Percentiles rank a stretch among this genome's conserved stretches.
These are phyloP conservation scores for Fusarium decemcellulare DNA, from an alignment of 2,329 filamentous ascomycete species.

Conservation along the genomic window DNA sequence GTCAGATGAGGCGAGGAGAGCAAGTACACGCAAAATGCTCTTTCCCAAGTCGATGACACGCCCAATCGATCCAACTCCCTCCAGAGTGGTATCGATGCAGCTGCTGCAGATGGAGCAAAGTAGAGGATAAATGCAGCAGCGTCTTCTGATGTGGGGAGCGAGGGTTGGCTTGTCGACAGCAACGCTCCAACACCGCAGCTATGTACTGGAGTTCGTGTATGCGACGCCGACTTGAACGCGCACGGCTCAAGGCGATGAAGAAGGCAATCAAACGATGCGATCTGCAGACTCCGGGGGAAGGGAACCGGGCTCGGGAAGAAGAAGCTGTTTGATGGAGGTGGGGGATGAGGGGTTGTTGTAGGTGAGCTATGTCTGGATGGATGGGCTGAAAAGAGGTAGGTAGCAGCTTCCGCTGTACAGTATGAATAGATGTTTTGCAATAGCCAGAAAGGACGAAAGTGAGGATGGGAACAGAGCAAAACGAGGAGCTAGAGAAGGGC, in stretches of 20 bases:
- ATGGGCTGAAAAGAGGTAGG: conserved; percentile 14
- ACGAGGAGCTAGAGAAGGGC: conserved; percentile 24
- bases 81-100: conserved; percentile 10
- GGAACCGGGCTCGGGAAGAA: conserved; percentile 41
- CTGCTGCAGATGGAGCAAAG: conserved; percentile 8
- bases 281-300: conserved; percentile 42
- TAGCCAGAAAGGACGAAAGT: conserved; percentile 16
- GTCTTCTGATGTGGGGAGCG: conserved; percentile 3
- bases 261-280: conserved; percentile 31
- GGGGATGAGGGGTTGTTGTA: conserved; percentile 38
- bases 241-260: conserved; percentile 11
- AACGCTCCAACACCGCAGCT: conserved; percentile 4
- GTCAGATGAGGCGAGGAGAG: conserved; percentile 24
- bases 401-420: conserved; percentile 18
- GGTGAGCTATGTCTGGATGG: conserved; percentile 14
- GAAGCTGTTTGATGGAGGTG: conserved; percentile 32
- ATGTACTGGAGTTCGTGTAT: conserved; percentile 2
- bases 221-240: conserved; percentile 9
- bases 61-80: conserved; percentile 1
- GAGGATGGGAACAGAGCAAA: conserved; percentile 27
- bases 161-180: conserved; percentile 1
- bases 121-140: conserved; percentile 3
- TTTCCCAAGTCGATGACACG: conserved; percentile 17
- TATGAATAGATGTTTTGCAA: conserved; percentile 13
- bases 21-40: conserved; percentile 16